phyloP scores from a whole-genome alignment of 805 yeast species.

The Komagataella mondaviorum region DNA sequence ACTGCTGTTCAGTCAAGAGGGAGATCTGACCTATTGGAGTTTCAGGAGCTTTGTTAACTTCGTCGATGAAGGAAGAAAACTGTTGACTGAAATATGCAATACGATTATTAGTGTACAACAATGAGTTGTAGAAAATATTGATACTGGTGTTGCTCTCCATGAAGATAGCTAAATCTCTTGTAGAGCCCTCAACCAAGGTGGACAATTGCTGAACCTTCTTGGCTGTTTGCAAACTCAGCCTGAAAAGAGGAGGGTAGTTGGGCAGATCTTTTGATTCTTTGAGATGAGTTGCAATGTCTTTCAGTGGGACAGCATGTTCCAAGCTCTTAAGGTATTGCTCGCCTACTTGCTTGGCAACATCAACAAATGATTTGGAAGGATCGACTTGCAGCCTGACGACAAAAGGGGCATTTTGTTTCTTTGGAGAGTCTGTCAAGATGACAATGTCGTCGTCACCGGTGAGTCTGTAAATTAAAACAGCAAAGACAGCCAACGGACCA shows the following conservation, averaged over 20 bases:
- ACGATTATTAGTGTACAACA: constrained; percentile 61
- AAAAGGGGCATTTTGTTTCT: constrained; percentile 29
- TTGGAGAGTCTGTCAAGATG: constrained; percentile 47
- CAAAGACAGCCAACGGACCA: constrained; percentile 50
- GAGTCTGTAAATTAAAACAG: constrained; percentile 59
- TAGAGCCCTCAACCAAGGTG: constrained; percentile 35
- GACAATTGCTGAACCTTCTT: constrained; percentile 22
- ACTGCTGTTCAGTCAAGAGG: constrained; percentile 58
- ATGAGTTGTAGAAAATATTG: constrained; percentile 55
- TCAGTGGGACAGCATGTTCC: constrained; percentile 26
- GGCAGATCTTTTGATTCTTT: constrained; percentile 36
- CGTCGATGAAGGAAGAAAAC: constrained; percentile 36
- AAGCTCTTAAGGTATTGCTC: constrained; percentile 23
- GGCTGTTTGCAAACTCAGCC: constrained; percentile 41
- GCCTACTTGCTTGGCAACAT: constrained; percentile 32
- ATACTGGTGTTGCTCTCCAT: constrained; percentile 19
- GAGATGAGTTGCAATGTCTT: constrained; percentile 40
- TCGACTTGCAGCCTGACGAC: constrained; percentile 52
- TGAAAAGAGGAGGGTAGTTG: constrained; percentile 48
- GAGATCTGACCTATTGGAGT: constrained; percentile 43
- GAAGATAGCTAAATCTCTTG: constrained; percentile 54
- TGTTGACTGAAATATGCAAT: constrained; percentile 63
- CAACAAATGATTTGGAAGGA: constrained; percentile 38
- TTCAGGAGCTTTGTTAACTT: constrained; percentile 22
- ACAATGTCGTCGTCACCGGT: constrained; percentile 93